Conservation (phyloP, 2,329 filamentous ascomycete genomes). For the Teratosphaeria epicoccoides region DNA sequence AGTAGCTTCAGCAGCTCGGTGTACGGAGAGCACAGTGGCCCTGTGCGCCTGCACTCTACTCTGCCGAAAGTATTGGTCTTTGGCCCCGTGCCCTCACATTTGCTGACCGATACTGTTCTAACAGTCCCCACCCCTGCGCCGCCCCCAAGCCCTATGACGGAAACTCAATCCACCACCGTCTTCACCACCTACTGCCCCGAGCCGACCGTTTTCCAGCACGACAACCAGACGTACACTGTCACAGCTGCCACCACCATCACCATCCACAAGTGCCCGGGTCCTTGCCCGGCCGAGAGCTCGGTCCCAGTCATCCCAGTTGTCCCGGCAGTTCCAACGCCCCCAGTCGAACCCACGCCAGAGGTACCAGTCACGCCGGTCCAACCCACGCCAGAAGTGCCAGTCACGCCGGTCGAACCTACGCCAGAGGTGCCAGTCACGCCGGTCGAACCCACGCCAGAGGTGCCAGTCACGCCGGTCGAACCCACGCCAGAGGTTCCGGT, state of each 20-base stretch:
- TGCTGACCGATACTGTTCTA: background rate
- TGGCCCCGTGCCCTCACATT: background rate
- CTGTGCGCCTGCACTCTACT: too few species aligned
- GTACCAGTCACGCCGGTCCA: background rate
- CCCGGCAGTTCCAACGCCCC: background rate
- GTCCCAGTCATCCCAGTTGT: background rate
- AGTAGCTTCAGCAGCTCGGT: too few species aligned
- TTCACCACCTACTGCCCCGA: background rate
- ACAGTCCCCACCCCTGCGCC: background rate
- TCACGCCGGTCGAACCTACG: too few species aligned
- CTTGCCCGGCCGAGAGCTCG: background rate
- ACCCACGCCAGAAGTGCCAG: too few species aligned
- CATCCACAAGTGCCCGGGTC: background rate
- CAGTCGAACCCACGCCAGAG: too few species aligned
- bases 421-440: background rate
- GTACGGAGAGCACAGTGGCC: too few species aligned
- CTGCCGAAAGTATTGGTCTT: too few species aligned
- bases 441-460: background rate
- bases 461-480: background rate
- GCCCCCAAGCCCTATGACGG: background rate
- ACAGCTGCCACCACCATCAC: background rate
- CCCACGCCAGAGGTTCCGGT: too few species aligned
- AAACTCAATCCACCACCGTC: background rate
- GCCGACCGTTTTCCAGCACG: background rate
- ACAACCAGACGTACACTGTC: background rate